Conservation (phyloP, 2,329 filamentous ascomycete species). For the Exophiala aquamarina region DNA sequence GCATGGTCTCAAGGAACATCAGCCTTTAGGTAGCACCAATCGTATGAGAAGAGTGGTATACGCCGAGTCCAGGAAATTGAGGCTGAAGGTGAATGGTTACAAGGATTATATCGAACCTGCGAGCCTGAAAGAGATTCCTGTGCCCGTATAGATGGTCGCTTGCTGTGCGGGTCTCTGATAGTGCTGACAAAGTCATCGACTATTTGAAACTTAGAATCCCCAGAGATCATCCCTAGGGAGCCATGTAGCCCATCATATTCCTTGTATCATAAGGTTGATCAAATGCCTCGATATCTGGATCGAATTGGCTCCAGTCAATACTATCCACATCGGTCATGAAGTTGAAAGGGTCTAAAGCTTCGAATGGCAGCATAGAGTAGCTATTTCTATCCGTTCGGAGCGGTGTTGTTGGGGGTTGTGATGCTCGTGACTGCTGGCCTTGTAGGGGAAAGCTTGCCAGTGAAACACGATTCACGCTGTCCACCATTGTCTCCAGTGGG, state of each 20-base stretch:
- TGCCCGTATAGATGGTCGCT: no score
- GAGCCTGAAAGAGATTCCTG: constrained; percentile 20
- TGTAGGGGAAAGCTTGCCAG: constrained; percentile 5
- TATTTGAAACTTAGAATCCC: no score
- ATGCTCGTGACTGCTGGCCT: constrained; percentile 3
- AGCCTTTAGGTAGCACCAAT: constrained; percentile 22
- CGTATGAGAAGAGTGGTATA: constrained; percentile 21
- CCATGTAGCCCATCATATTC: no score
- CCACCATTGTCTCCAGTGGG: no score
- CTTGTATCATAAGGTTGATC: no score
- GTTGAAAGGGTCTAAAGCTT: constrained; percentile 25
- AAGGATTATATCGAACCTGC: constrained; percentile 22
- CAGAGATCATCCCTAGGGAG: no score
- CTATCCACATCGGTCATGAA: constrained; percentile 24
- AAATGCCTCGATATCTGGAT: constrained; percentile 6
- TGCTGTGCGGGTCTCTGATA: no score
- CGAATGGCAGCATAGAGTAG: constrained; percentile 12
- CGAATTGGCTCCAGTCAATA: constrained; percentile 25
- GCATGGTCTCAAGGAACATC: constrained; percentile 21
- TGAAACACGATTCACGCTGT: not conserved
- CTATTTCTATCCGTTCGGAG: no score
- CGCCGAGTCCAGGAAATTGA: constrained; percentile 21
- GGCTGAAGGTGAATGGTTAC: constrained; percentile 18
- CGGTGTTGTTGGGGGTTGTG: no score
- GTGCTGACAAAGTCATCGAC: no score